Base-by-base conservation (phyloP, 768 basidiomycete species). In the Tremella yokohamensis region DNA sequence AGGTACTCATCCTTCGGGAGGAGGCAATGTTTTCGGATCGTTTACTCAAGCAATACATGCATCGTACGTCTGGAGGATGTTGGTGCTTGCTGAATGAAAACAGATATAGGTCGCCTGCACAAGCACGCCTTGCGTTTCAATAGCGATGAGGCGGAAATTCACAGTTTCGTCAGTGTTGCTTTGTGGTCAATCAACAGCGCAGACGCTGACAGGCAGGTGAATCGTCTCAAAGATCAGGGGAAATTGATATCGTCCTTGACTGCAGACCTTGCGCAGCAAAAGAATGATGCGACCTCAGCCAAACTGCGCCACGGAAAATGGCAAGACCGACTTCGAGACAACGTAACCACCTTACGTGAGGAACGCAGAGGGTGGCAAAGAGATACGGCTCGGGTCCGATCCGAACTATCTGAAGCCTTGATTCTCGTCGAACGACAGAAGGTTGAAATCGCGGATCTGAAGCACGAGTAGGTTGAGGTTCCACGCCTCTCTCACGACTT, bases 221-320 rank as follows among this genome's bases (percentile, higher is more conserved):
- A 69, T 48, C 68, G 68, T 24, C 39, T 72, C 29, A 73, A 73
- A 60, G 72, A 70, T 49, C 69, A 73, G 54, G 45, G 56, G 24
- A 62, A 63, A 22, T 60, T 59, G 9, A 73, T 70, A 26, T 64
- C 54, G 11, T 60, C 57, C 11, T 60, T 73, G 8, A 64, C 60
- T 8, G 59, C 61, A 20, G 85, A 89, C 60, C 79, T 92, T 29
- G 84, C 81, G 47, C 84, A 86, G 45, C 84, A 90, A 61, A 87
- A 85, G 59, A 81, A 82, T 37, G 86, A 88, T 64, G 85, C 88
- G 0, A 82, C 84, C 1, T 83, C 82, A 13, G 83, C 85, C 2
- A 89, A 89, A 70, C 83, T 84, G 60, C 87, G 87, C 65, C 89
- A 88, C 68, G 83, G 84, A 2, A 88, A 90, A 57, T 93, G 89